Evolutionary conservation across 169 alveolate genomes (phyloP).

Genomic region (Eimeria necatrix): DNA sequence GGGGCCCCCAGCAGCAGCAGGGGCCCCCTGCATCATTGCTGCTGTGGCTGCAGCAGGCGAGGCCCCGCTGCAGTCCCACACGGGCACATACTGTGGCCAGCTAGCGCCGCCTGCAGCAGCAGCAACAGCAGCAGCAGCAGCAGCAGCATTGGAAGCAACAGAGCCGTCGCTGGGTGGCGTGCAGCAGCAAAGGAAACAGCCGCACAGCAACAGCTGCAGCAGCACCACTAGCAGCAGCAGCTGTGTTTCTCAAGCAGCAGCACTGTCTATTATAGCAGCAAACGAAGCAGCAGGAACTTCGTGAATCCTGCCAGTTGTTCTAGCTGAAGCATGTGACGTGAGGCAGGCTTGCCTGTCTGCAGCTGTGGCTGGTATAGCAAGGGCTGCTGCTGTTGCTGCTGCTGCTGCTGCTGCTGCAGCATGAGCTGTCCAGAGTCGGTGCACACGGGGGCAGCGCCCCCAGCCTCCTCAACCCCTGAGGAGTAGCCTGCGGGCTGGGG

Average conservation of each 20-base stretch:
- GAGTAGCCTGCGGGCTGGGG: not conserved
- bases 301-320: no score
- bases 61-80: constrained; percentile 28
- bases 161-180: no score
- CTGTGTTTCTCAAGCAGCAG: not conserved
- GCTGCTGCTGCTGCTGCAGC: constrained; percentile 46
- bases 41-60: constrained; percentile 8
- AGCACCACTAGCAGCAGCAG: not conserved
- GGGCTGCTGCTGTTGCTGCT: not conserved
- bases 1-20: constrained; percentile 1
- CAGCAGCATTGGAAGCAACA: no score
- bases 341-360: constrained; percentile 19
- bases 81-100: constrained; percentile 30
- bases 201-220: not conserved
- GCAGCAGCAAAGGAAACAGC: not conserved
- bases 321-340: not conserved
- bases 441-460: not conserved
- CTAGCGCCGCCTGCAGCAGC: constrained; percentile 8
- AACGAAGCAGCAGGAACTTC: not conserved
- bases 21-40: not conserved
- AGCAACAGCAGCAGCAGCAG: not conserved
- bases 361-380: not conserved
- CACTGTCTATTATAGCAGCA: not conserved
- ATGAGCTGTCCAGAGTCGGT: not conserved
- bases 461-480: not conserved